A percentile compares a stretch with the other conserved stretches of the same genome.
These are phyloP conservation scores for Ustilago trichophora DNA, from an alignment of 1,284 basidiomycete species.

Conservation along the genomic window DNA sequence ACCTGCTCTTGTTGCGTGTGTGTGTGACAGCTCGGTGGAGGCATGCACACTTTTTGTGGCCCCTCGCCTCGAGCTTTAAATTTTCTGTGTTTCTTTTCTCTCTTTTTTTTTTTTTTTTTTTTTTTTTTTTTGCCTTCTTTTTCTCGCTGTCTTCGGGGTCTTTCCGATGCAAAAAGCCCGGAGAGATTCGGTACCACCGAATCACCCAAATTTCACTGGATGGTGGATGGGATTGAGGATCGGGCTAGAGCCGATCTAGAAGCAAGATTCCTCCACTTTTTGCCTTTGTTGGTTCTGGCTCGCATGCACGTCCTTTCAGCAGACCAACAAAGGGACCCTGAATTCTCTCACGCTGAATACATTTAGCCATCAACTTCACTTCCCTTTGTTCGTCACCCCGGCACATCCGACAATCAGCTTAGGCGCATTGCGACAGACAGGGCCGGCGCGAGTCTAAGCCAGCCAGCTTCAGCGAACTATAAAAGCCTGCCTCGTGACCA, in stretches of 20 bases:
- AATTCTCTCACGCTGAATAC: conserved; percentile 1
- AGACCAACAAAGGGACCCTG: conserved; percentile 19
- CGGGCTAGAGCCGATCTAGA: neutral
- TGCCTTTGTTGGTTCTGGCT: conserved; percentile 16
- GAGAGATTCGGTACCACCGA: neutral
- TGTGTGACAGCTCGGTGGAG: conserved; percentile 22
- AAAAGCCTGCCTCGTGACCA: too few species aligned
- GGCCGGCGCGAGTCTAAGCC: too few species aligned
- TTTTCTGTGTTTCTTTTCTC: neutral
- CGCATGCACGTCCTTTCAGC: neutral
- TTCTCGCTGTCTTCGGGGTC: too few species aligned
- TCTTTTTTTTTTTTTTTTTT: too few species aligned
- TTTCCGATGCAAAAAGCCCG: neutral
- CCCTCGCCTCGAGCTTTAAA: conserved; percentile 3
- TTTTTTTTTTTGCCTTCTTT: too few species aligned
- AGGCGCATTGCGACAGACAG: too few species aligned
- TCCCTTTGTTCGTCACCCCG: conserved; percentile 9
- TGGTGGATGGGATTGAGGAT: too few species aligned
- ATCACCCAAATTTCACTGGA: too few species aligned
- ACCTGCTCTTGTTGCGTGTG: too few species aligned
- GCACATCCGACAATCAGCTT: neutral
- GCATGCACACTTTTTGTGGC: neutral
- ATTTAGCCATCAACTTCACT: too few species aligned
- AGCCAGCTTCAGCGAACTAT: too few species aligned
- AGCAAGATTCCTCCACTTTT: neutral